These are phyloP conservation scores for Amanita jacksonii DNA, from an alignment of 768 basidiomycete genomes.

Conservation along the genomic window DNA sequence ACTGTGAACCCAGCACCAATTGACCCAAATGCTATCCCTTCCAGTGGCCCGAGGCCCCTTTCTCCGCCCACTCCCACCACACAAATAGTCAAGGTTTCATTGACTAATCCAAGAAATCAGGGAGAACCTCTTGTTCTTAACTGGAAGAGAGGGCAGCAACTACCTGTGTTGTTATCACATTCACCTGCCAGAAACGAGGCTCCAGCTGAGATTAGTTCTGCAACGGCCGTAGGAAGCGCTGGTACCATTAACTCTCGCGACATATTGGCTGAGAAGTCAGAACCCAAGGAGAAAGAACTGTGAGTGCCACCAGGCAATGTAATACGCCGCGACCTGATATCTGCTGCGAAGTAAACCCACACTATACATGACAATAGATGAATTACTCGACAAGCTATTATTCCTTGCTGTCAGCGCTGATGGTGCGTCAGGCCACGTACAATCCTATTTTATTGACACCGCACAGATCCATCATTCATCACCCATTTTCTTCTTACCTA, in stretches of 20 bases:
- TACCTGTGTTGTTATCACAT: neutral
- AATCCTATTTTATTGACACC: slow-evolving; percentile 7
- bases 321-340: slow-evolving; percentile 7
- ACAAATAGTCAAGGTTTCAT: neutral
- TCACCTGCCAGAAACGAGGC: neutral
- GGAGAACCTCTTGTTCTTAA: neutral
- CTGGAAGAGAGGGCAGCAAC: slow-evolving; percentile 6
- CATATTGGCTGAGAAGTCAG: slow-evolving; percentile 20
- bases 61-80: neutral
- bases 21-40: neutral
- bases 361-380: slow-evolving; percentile 70
- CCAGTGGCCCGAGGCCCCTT: neutral
- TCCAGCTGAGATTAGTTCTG: neutral
- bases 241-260: slow-evolving; percentile 15
- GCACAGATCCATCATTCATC: slow-evolving; percentile 63
- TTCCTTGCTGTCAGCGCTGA: slow-evolving; percentile 81
- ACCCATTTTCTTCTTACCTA: slow-evolving; percentile 79
- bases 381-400: slow-evolving; percentile 71
- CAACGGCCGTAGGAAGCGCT: neutral
- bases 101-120: neutral
- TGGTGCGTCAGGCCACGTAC: slow-evolving; percentile 31
- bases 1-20: slow-evolving; percentile 20
- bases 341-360: slow-evolving; percentile 38
- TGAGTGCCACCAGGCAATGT: slow-evolving; percentile 23
- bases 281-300: slow-evolving; percentile 40